phyloP scores from a whole-genome alignment of 2,329 filamentous ascomycete genomes.

The Drechslera avenae region DNA sequence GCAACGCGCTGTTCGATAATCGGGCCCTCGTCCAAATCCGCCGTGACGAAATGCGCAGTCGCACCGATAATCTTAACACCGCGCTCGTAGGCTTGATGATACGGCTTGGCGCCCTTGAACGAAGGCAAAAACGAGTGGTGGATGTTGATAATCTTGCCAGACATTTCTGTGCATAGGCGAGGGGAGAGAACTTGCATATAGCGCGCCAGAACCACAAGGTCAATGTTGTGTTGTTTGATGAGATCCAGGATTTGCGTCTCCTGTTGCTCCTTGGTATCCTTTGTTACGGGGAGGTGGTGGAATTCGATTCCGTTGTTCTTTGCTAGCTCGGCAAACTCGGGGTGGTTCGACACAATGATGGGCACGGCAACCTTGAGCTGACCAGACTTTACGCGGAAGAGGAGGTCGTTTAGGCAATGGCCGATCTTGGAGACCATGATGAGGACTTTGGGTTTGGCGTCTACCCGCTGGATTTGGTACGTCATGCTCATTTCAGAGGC shows the following conservation, averaged over 20 bases:
- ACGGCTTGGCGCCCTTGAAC: constrained; percentile 88
- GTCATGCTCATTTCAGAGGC: constrained; percentile 69
- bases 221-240: constrained; percentile 70
- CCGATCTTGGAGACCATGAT: constrained; percentile 93
- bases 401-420: constrained; percentile 81
- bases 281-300: constrained; percentile 78
- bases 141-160: constrained; percentile 88
- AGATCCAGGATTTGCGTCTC: constrained; percentile 74
- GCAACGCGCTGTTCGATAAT: constrained; percentile 86
- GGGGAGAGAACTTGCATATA: constrained; percentile 89
- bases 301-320: constrained; percentile 77
- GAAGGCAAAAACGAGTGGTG: constrained; percentile 85
- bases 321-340: constrained; percentile 72
- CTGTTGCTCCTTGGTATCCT: constrained; percentile 77
- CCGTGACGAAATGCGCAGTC: constrained; percentile 84
- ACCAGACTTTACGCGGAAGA: constrained; percentile 76
- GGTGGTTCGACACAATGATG: constrained; percentile 81
- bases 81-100: constrained; percentile 84
- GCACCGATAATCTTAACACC: constrained; percentile 90
- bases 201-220: constrained; percentile 79
- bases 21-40: constrained; percentile 82
- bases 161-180: constrained; percentile 76
- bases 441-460: constrained; percentile 74
- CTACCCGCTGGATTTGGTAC: constrained; percentile 71
- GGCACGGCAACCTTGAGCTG: constrained; percentile 78